A percentile compares a stretch with the other conserved stretches of the same genome.
Evolutionary conservation across 192 early-diverging fungal genomes (phyloP).

Genomic region (Entomortierella parvispora): DNA sequence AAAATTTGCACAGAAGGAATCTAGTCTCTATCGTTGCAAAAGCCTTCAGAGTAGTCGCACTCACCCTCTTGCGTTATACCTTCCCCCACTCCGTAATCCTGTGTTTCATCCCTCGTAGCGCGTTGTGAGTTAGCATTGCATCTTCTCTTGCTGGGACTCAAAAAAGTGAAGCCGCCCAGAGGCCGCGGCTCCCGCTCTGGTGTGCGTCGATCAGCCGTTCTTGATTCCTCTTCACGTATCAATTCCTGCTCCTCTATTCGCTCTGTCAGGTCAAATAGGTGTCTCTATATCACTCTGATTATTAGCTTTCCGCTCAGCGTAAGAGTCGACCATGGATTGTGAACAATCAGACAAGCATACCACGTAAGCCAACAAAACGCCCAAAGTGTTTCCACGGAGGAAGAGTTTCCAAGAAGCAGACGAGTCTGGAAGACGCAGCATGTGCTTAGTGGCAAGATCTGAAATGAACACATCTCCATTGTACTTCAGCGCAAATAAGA

Average conservation of each 20-base stretch:
- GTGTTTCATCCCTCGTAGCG: too few species aligned
- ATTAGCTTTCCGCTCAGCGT: neutral
- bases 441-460: conserved; percentile 6
- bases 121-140: too few species aligned
- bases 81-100: too few species aligned
- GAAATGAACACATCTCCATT: conserved; percentile 2
- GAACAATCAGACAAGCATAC: neutral
- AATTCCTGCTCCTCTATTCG: neutral
- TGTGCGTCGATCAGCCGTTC: neutral
- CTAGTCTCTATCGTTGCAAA: too few species aligned
- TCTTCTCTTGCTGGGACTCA: conserved; percentile 18
- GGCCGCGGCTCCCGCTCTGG: neutral
- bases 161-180: conserved; percentile 2
- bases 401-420: conserved; percentile 5
- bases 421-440: conserved; percentile 8
- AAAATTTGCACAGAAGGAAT: too few species aligned
- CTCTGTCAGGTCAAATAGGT: neutral
- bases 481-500: conserved; percentile 5
- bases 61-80: too few species aligned
- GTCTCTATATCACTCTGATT: neutral
- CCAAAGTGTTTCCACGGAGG: neutral
- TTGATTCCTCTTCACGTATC: neutral
- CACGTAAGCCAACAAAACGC: conserved; percentile 6
- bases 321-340: neutral
- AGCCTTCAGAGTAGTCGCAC: too few species aligned